Evolutionary conservation across 495 filamentous ascomycete species (phyloP).

Genomic region (Sordaria brevicollis): DNA sequence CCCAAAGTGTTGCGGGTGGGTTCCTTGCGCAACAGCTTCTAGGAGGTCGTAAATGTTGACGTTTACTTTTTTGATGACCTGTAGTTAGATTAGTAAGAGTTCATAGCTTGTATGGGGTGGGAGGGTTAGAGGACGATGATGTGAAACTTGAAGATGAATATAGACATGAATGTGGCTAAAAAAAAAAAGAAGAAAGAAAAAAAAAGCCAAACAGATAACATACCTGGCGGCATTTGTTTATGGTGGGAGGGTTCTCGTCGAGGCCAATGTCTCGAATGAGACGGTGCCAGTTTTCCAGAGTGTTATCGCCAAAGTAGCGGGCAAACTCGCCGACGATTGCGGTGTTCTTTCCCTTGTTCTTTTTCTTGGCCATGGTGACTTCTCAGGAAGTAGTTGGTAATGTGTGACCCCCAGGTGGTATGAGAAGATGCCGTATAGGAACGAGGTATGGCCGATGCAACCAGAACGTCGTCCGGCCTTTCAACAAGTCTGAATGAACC

Average conservation of each 20-base stretch:
- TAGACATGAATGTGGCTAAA: no score
- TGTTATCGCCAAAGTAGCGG: conserved; percentile 19
- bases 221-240: conserved; percentile 28
- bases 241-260: conserved; percentile 13
- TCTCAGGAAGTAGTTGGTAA: no score
- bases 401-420: not conserved
- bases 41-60: conserved; percentile 33
- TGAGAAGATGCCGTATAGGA: no score
- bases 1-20: conserved; percentile 4
- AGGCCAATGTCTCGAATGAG: conserved; percentile 26
- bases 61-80: conserved; percentile 19
- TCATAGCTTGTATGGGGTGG: no score
- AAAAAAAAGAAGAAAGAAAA: not conserved
- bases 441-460: no score
- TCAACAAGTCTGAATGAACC: not conserved
- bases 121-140: not conserved
- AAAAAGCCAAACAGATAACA: not conserved
- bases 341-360: not conserved
- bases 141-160: not conserved
- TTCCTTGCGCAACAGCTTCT: conserved; percentile 8
- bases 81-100: not conserved
- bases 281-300: conserved; percentile 23
- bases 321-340: conserved; percentile 11
- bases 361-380: not conserved
- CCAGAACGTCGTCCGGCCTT: not conserved